Base-by-base conservation (phyloP, 1,284 basidiomycete genomes). In the Entoloma clypeatum region DNA sequence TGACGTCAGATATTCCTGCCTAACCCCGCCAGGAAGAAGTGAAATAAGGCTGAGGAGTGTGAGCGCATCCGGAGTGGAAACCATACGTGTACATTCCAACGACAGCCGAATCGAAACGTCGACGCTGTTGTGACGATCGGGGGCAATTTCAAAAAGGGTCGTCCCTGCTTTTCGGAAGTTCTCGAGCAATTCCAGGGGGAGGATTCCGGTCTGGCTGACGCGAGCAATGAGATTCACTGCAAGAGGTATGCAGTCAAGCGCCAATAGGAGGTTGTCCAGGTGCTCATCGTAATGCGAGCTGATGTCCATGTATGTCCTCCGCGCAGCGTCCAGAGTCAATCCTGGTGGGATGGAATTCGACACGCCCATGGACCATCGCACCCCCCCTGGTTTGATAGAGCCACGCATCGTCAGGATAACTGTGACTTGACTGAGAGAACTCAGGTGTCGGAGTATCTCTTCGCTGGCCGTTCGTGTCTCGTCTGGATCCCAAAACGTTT, bases 371-470 rank as follows among this genome's bases (percentile, higher is more conserved):
- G 52, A 48, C 59, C 59, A 61, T 28, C 45, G 37, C 3, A 58
- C 51, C 2, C 52, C 43, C 5, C 45, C 37, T 2, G 62, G 61
- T 18, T 53, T 43, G 34, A 62, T 57, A 10, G 58, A 57, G 10
- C 62, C 62, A 3, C 62, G 57, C 45, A 62, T 51, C 0, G 60
- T 64, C 3, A 63, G 33, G 10, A 64, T 36, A n/a, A 62, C 27
- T 1, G 49, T 49, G 3, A 60, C 32, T 6, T 44, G 52, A 4
- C 29, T 13, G 7, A 62, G 36, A 2, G 50, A 52, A 5, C 52
- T 43, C 0, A 64, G 32, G 7, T 53, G 33, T 2, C 42, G 35
- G 7, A 64, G 42, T 4, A 63, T 34, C 1, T 28, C 31, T 44
- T 64, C 61, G 2, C 56, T 48, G 11, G 50, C 53, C 9, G 48